Conservation (phyloP, 371 early-diverging fungal genomes). For the Mucor ambiguus region DNA sequence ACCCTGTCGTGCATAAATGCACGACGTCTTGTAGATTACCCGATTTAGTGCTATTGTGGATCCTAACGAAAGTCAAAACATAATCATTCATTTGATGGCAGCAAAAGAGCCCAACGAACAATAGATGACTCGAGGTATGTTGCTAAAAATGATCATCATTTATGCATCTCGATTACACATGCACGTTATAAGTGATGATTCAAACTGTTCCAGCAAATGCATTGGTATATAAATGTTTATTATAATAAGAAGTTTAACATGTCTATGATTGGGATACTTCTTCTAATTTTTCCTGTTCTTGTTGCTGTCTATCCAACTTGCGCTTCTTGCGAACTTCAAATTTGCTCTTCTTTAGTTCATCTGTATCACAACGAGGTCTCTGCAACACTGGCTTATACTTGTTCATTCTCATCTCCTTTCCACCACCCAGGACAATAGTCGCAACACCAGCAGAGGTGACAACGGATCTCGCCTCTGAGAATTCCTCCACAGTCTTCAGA, state of each 20-base stretch:
- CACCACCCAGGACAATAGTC: slow-evolving; percentile 42
- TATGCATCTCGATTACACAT: no score
- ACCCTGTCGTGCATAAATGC: no score
- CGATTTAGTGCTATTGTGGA: no score
- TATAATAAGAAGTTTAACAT: neutral
- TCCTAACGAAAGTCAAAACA: no score
- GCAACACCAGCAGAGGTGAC: slow-evolving; percentile 7
- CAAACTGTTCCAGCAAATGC: neutral
- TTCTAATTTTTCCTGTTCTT: neutral
- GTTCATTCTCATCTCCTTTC: slow-evolving; percentile 27
- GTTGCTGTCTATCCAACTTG: slow-evolving; percentile 26
- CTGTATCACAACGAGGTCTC: slow-evolving; percentile 46
- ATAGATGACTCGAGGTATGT: no score
- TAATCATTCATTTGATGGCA: no score
- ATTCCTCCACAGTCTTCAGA: slow-evolving; percentile 14
- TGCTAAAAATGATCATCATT: no score
- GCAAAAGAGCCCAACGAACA: no score
- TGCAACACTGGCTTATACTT: slow-evolving; percentile 36
- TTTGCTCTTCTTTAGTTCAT: slow-evolving; percentile 48
- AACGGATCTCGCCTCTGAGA: slow-evolving; percentile 8
- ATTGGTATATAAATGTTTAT: neutral
- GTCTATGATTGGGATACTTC: neutral
- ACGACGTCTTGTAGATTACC: no score
- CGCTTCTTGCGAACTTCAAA: slow-evolving; percentile 42
- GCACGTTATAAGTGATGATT: no score